A percentile compares a stretch with the other conserved stretches of the same genome.
Conservation (phyloP, 768 basidiomycete species). For the Leccinum uliginosum region DNA sequence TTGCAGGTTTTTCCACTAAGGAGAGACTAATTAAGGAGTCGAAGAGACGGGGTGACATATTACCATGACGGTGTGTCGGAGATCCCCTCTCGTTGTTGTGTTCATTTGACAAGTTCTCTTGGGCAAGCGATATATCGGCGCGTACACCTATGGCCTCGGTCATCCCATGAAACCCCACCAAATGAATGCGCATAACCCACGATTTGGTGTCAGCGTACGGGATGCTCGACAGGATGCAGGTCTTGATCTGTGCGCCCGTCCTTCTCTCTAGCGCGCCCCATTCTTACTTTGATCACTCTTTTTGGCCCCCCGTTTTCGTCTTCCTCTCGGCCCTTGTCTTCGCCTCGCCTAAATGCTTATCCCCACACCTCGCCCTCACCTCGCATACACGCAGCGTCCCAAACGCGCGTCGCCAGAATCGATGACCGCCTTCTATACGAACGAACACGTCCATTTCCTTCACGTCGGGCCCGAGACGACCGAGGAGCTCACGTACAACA, state of each 20-base stretch:
- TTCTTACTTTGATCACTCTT: too few relatives aligned
- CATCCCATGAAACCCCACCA: slow-evolving; percentile 97
- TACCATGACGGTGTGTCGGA: slow-evolving; percentile 64
- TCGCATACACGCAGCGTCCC: slow-evolving; percentile 50
- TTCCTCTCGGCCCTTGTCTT: too few relatives aligned
- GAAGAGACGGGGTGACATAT: slow-evolving; percentile 72
- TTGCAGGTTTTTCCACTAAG: too few relatives aligned
- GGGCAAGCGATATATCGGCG: slow-evolving; percentile 63
- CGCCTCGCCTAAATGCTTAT: neutral
- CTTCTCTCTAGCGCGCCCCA: neutral
- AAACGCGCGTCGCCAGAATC: slow-evolving; percentile 64
- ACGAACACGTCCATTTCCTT: slow-evolving; percentile 96
- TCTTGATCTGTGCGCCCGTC: slow-evolving; percentile 50
- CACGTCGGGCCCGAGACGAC: slow-evolving; percentile 89
- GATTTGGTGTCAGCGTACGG: slow-evolving; percentile 87
- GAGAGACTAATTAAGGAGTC: too few relatives aligned
- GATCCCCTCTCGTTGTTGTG: neutral
- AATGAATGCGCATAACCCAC: slow-evolving; percentile 92
- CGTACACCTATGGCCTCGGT: slow-evolving; percentile 78
- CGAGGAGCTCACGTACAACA: slow-evolving; percentile 79
- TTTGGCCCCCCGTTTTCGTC: neutral
- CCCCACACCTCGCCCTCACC: neutral
- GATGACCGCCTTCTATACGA: slow-evolving; percentile 96
- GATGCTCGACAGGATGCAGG: slow-evolving; percentile 92
- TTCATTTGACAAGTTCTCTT: neutral